Percentiles rank a stretch among this genome's conserved stretches.
These are phyloP conservation scores for Colletotrichum spinosum DNA, from an alignment of 2,329 filamentous ascomycete genomes.

Conservation along the genomic window DNA sequence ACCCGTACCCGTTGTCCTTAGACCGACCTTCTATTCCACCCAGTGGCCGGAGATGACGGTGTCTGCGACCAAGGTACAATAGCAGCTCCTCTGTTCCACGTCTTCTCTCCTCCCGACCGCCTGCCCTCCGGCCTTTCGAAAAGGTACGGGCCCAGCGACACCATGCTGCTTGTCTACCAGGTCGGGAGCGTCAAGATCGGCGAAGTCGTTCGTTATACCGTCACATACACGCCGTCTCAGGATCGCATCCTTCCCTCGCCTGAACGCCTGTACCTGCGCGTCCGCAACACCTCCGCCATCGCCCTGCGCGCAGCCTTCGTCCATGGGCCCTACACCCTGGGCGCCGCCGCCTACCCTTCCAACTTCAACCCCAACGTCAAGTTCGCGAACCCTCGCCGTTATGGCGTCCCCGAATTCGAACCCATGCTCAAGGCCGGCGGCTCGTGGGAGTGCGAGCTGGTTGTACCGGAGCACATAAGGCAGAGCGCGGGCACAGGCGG, in stretches of 20 bases:
- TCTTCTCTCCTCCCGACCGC: neutral
- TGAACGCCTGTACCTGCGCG: slow-evolving; percentile 81
- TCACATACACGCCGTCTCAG: slow-evolving; percentile 90
- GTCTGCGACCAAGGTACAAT: slow-evolving; percentile 24
- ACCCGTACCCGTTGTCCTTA: too few species aligned
- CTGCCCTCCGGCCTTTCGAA: slow-evolving; percentile 1
- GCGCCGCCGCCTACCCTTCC: slow-evolving; percentile 86
- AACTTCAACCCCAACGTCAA: slow-evolving; percentile 86
- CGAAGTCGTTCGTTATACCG: slow-evolving; percentile 89
- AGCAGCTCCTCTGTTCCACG: slow-evolving; percentile 9
- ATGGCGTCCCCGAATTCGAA: slow-evolving; percentile 91
- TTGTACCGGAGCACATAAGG: slow-evolving; percentile 82
- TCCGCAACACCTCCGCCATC: slow-evolving; percentile 92
- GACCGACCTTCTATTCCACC: neutral
- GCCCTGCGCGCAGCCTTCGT: slow-evolving; percentile 94
- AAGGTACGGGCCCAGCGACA: slow-evolving; percentile 35
- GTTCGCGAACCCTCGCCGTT: slow-evolving; percentile 74
- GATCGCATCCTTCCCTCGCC: slow-evolving; percentile 93
- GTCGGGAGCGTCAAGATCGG: slow-evolving; percentile 92
- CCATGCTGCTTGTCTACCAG: slow-evolving; percentile 93
- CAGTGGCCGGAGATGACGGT: slow-evolving; percentile 24
- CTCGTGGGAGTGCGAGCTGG: slow-evolving; percentile 82
- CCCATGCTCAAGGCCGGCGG: slow-evolving; percentile 96
- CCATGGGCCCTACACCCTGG: slow-evolving; percentile 93
- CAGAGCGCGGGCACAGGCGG: slow-evolving; percentile 67